Evolutionary conservation across 345 rosid genomes (phyloP).

Genomic region (Cardamine occulta): DNA sequence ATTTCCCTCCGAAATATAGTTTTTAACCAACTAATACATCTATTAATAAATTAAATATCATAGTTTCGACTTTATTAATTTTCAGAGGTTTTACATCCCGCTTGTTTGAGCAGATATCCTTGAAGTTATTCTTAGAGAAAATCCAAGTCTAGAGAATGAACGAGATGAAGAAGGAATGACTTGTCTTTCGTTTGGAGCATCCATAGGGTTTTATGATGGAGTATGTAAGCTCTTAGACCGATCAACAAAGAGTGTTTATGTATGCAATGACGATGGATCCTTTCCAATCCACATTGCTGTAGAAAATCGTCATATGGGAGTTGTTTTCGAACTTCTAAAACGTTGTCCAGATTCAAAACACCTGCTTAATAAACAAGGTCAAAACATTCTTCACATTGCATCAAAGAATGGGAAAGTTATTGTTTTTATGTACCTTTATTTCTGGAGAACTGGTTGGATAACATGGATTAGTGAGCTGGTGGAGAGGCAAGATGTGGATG

Average conservation of each 20-base stretch:
- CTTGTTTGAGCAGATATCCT: not conserved
- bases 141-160: not conserved
- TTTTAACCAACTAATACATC: too few species aligned
- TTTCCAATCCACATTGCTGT: not conserved
- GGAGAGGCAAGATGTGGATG: not conserved
- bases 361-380: too few species aligned
- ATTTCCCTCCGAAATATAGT: too few species aligned
- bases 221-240: not conserved
- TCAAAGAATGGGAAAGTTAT: too few species aligned
- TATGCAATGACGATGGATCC: not conserved
- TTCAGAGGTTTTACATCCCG: too few species aligned
- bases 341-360: not conserved
- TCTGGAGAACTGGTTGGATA: too few species aligned
- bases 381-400: too few species aligned
- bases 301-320: not conserved
- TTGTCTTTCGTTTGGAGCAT: slow-evolving; percentile 22
- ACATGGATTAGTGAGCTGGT: too few species aligned
- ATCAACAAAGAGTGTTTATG: not conserved
- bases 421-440: too few species aligned
- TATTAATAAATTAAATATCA: too few species aligned
- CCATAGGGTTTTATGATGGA: not conserved
- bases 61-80: too few species aligned
- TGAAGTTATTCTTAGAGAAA: not conserved
- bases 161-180: slow-evolving; percentile 37
- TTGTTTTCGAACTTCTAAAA: not conserved